Conservation (phyloP, 768 basidiomycete genomes). For the Agrocybe praecox region DNA sequence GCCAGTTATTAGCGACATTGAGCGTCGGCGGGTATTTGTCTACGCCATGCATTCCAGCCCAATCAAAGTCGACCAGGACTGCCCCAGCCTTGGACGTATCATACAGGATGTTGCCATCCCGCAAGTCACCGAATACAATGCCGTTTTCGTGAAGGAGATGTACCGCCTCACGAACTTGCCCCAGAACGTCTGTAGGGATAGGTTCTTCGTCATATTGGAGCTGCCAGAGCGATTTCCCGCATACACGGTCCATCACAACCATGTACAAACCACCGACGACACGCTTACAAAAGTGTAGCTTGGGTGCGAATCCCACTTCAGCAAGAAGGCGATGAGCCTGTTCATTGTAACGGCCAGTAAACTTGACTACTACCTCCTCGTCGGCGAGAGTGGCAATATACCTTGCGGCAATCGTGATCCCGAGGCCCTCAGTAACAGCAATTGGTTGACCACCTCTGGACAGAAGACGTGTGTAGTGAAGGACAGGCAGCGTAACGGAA, state of each 20-base stretch:
- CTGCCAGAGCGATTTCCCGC: no score
- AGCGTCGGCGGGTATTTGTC: conserved; percentile 24
- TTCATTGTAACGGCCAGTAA: not conserved
- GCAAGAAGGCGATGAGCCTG: conserved; percentile 19
- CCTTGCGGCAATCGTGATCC: no score
- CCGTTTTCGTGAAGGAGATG: conserved; percentile 13
- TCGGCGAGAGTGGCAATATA: no score
- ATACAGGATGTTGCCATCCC: no score
- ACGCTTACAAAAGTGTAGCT: conserved; percentile 16
- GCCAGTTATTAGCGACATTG: not conserved
- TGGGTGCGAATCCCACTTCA: conserved; percentile 15
- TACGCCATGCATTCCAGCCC: conserved; percentile 21
- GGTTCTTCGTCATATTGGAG: conserved; percentile 10
- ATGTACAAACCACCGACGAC: conserved; percentile 20
- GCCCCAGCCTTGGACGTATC: no score
- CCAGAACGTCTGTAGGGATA: conserved; percentile 8
- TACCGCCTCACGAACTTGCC: conserved; percentile 14
- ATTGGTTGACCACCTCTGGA: no score
- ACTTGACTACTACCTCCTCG: no score
- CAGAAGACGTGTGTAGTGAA: no score
- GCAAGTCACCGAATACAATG: no score
- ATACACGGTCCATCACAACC: conserved; percentile 25
- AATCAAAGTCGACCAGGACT: conserved; percentile 30
- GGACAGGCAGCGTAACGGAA: no score
- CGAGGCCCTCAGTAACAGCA: no score